Base-by-base conservation (phyloP, 2,329 filamentous ascomycete genomes). In the Fusarium goolgardi region DNA sequence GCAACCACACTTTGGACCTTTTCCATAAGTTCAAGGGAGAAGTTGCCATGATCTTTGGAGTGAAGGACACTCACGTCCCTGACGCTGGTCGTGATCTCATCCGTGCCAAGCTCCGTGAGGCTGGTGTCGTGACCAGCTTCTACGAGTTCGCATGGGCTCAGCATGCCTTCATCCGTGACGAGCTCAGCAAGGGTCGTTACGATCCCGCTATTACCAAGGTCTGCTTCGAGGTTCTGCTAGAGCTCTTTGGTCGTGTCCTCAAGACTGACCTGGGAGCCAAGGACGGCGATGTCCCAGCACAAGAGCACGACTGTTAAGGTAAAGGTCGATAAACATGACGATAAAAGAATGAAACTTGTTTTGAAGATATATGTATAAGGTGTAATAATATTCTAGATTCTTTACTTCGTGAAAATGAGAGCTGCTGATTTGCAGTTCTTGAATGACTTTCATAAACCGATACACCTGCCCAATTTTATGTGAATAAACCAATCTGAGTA, bases 141-240 rank as follows among this genome's bases (percentile, higher is more conserved):
- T 93, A 96, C 80, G 94, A 97, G 81, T 89, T 92, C 69, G 92
- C 93, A n/a, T 95, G 93, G 88, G 94, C 94, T 5, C 94, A 97
- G 79, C 94, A 97, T 81, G 94, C 94, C 7, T 97, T 97, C 76
- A 96, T 97, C 77, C 86, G 94, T 20, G 94, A 97, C 75, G 94
- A 97, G 82, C 83, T 96, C 61, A 94, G 91, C 78, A 97, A 97
- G 81, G 94, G 94, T n/a, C 86, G 94, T 27, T 97, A 97, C 75
- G 94, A 97, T 77, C 92, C 94, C 1, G 93, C 92, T 21, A 85
- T 97, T 59, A 89, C 90, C 6, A 95, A 94, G 76, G 87, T 95
- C 35, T 97, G 94, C 81, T 97, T 97, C 76, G 92, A 97, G 83
- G 91, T 97, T 78, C 80, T 97, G 73, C 83, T 96, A 18, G 94